Base-by-base conservation (phyloP, 805 yeast genomes). In the Tetrapisispora fleetii region DNA sequence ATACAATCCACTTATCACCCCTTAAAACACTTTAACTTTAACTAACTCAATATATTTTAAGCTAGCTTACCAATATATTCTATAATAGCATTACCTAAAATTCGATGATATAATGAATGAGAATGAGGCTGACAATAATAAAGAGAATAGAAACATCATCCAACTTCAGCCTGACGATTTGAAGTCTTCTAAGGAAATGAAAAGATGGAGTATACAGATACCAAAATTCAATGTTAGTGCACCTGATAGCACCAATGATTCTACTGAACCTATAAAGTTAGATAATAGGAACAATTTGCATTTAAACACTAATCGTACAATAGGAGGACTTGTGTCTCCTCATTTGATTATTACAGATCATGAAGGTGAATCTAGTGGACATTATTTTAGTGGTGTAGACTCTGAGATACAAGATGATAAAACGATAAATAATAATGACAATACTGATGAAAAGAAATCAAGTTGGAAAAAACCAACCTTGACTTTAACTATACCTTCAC, bases 391-490 rank as follows among this genome's bases (percentile, higher is more conserved):
- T 10, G 21, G 14, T 14, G 14, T 24, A 14, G 4, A 10, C 13
- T 16, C 19, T 33, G 21, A 4, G 7, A 32, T 11, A 11, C 14
- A 32, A 11, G 4, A 11, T 14, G 14, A 7, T 11, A 32, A 13
- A 32, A 7, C 35, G n/a, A 13, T 7, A 13, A 11, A 32, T 32
- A 35, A 35, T 21, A 21, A 37, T 2, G 41, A 36, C 9, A 19
- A 37, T 14, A n/a, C 18, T 4, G 10, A 19, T 16, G 17, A 17
- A 4, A 19, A 28, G 11, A 41, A 41, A 30, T 16, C 8, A 32
- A 35, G 18, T 36, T 24, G 46, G 27, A 43, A 36, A 27, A 32
- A 43, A 22, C 48, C 48, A 11, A 16, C 37, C 10, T 35, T 45
- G 16, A 30, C 48, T 4, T 14, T 45, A 9, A 32, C 21, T 16